These are phyloP conservation scores for Danielia reshetovae DNA, from an alignment of 805 yeast genomes.

Conservation along the genomic window DNA sequence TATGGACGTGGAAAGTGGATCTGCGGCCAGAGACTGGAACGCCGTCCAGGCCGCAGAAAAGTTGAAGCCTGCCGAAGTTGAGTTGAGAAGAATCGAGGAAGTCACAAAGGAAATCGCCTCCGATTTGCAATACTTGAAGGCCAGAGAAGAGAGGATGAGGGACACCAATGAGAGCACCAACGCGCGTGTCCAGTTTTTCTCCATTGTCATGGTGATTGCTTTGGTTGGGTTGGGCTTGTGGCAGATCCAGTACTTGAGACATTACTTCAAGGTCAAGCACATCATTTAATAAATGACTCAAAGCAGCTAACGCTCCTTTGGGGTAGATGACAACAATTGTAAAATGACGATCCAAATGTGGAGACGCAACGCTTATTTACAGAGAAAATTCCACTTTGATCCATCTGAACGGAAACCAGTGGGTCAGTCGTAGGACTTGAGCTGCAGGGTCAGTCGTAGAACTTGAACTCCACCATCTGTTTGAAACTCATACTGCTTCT, in stretches of 20 bases:
- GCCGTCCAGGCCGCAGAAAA: constrained; percentile 89
- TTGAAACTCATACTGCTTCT: background rate
- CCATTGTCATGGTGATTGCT: constrained; percentile 61
- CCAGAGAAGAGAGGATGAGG: constrained; percentile 88
- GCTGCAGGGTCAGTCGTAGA: too few species aligned
- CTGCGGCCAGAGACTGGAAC: constrained; percentile 98
- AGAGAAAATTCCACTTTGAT: too few species aligned
- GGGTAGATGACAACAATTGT: too few species aligned
- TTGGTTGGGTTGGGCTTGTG: constrained; percentile 80
- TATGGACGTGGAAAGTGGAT: constrained; percentile 90
- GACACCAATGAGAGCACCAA: constrained; percentile 97
- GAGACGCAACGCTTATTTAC: too few species aligned
- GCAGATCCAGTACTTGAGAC: constrained; percentile 90
- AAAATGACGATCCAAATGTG: too few species aligned
- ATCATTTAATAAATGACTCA: constrained; percentile 61
- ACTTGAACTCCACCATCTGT: background rate
- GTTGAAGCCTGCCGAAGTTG: constrained; percentile 88
- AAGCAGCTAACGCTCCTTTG: background rate
- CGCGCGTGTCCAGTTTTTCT: constrained; percentile 85
- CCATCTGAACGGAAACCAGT: too few species aligned
- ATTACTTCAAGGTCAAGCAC: constrained; percentile 85
- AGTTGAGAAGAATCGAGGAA: constrained; percentile 82
- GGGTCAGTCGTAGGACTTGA: too few species aligned
- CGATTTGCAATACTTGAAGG: constrained; percentile 79
- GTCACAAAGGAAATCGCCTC: constrained; percentile 73